phyloP scores from a whole-genome alignment of 2,329 filamentous ascomycete species.

The Aspergillus sp. region DNA sequence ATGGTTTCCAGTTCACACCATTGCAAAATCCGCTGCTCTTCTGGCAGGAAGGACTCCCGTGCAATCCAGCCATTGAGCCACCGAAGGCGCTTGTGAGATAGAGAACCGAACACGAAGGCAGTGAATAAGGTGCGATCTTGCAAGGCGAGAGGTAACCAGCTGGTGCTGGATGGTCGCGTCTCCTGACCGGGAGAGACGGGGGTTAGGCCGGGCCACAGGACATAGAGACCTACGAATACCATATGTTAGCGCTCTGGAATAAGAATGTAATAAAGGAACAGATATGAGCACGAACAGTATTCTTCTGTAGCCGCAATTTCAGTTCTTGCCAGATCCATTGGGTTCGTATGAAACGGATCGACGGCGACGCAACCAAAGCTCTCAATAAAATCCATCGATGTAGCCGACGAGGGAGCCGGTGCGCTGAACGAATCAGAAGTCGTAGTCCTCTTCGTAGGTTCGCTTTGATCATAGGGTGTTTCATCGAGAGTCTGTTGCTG shows the following conservation, averaged over 20 bases:
- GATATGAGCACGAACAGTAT: conserved; percentile 27
- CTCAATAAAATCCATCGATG: conserved; percentile 4
- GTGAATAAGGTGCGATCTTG: conserved; percentile 32
- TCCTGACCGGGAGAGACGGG: conserved; percentile 16
- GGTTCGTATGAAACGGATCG: conserved; percentile 31
- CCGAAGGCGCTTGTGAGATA: conserved; percentile 36
- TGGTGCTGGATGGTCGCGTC: conserved; percentile 10
- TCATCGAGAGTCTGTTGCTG: not conserved
- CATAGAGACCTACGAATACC: conserved; percentile 20
- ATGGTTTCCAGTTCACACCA: conserved; percentile 38
- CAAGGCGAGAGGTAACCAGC: conserved; percentile 35
- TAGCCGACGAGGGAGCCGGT: not conserved
- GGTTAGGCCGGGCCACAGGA: conserved; percentile 33
- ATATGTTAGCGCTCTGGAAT: not conserved
- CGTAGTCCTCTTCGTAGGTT: not conserved
- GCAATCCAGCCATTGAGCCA: conserved; percentile 30
- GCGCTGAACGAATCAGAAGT: not conserved
- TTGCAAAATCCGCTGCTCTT: conserved; percentile 27
- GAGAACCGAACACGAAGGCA: conserved; percentile 34
- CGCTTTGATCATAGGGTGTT: not conserved
- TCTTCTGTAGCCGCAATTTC: conserved; percentile 26
- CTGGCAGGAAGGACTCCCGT: conserved; percentile 20
- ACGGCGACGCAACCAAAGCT: conserved; percentile 23
- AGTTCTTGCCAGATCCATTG: conserved; percentile 21
- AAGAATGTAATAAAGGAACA: not conserved